These are phyloP conservation scores for Trichophyton benhamiae DNA, from an alignment of 2,329 filamentous ascomycete species.

Conservation along the genomic window DNA sequence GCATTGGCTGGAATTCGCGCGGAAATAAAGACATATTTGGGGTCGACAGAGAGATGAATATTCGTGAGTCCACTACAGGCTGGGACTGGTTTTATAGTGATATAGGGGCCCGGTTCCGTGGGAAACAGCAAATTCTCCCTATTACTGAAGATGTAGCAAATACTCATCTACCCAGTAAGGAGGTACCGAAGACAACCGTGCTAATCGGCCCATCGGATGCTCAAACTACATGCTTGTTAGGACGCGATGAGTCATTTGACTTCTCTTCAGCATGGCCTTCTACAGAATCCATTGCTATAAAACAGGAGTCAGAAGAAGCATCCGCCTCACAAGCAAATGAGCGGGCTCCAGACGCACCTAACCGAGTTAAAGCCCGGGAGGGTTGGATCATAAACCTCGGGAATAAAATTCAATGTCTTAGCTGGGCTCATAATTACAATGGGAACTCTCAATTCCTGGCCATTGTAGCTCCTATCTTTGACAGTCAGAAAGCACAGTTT, in stretches of 20 bases:
- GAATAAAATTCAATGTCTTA: constrained; percentile 38
- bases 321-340: neutral
- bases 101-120: constrained; percentile 31
- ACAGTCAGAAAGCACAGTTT: constrained; percentile 25
- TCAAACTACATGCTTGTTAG: constrained; percentile 34
- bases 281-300: neutral
- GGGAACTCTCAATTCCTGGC: constrained; percentile 46
- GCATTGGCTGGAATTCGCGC: constrained; percentile 22
- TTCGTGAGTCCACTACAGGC: constrained; percentile 34
- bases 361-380: constrained; percentile 22
- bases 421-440: constrained; percentile 36
- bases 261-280: constrained; percentile 35
- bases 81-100: constrained; percentile 44
- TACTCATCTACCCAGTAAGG: constrained; percentile 32
- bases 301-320: constrained; percentile 12
- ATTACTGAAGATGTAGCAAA: constrained; percentile 29
- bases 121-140: constrained; percentile 28
- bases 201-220: constrained; percentile 40
- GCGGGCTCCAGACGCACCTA: constrained; percentile 6
- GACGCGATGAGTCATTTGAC: constrained; percentile 31
- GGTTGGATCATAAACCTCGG: constrained; percentile 48
- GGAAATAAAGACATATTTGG: constrained; percentile 34
- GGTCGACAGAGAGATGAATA: constrained; percentile 28
- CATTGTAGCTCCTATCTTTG: constrained; percentile 31
- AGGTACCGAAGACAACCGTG: constrained; percentile 29